phyloP scores from a whole-genome alignment of 345 rosid species.

The Gossypioides kirkii region DNA sequence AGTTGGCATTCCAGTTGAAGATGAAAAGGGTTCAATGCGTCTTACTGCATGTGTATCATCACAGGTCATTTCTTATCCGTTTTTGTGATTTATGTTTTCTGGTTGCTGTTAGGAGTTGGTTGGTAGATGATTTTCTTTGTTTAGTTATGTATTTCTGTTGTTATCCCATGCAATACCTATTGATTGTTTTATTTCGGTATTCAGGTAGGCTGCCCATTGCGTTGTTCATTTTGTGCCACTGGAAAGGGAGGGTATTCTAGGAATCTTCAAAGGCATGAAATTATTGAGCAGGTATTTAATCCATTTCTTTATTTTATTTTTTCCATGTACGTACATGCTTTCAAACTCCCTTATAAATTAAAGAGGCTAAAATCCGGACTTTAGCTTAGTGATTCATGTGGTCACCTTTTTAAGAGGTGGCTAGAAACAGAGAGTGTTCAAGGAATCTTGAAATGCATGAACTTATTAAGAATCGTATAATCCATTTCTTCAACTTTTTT shows the following conservation, averaged over 20 bases:
- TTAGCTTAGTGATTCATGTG: neutral
- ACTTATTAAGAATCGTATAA: slow-evolving; percentile 23
- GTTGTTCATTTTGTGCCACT: slow-evolving; percentile 97
- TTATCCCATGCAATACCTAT: neutral
- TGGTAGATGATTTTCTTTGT: neutral
- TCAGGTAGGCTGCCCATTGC: slow-evolving; percentile 96
- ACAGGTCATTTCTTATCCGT: slow-evolving; percentile 44
- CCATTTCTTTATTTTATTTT: neutral
- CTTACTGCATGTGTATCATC: slow-evolving; percentile 96
- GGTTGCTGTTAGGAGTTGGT: neutral
- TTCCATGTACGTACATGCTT: neutral
- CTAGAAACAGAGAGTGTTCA: slow-evolving; percentile 95
- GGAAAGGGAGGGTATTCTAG: slow-evolving; percentile 96
- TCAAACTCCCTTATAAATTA: neutral
- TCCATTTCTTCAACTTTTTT: neutral
- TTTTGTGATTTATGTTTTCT: neutral
- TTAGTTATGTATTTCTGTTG: neutral
- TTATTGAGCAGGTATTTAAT: slow-evolving; percentile 72
- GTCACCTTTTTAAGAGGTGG: neutral
- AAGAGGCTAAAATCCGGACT: neutral
- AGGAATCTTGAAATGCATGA: slow-evolving; percentile 84
- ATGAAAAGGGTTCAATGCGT: slow-evolving; percentile 70
- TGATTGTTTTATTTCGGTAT: slow-evolving; percentile 1
- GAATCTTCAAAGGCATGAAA: slow-evolving; percentile 84
- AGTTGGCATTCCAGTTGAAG: slow-evolving; percentile 88